Evolutionary conservation across 2,329 filamentous ascomycete species (phyloP), one percentile per base, ranked within the genome.

Genomic region (Sordariomycetes sp.): DNA sequence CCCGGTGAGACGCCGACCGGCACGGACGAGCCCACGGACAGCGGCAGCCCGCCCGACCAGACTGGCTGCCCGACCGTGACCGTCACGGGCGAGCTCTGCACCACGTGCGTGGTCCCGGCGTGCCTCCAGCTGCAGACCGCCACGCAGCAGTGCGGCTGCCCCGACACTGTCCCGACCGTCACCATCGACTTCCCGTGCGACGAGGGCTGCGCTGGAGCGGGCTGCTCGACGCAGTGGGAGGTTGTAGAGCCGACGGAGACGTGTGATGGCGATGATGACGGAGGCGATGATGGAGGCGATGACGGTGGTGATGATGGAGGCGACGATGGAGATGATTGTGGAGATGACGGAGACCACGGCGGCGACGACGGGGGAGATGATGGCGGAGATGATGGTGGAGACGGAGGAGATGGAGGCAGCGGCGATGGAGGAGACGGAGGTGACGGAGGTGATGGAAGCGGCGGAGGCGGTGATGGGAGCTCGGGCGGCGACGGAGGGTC

Each of bases 21-120:
- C 43, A 22, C 43, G 16, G 46, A 50, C 25, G 40, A 34, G 12
- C 55, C 55, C 14, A 46, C 54, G 35, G 35, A 50, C 18, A 43
- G 37, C 37, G 37, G 37, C 37, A n/a, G 20, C 18, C 51, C 37
- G 12, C 57, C 57, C 28, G 25, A 34, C 8, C 50, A 54, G 52
- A 58, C 57, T 7, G 57, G 57, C 6, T 73, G 71, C 51, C 71
- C 71, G 40, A 72, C 70, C 24, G 64, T 71, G 16, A 71, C 68
- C 12, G 61, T 64, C 35, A 71, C 69, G 0, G 62, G 63, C 14
- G 61, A 67, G 20, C 58, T 69, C 50, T 74, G 71, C 63, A 62
- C 64, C 20, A 71, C 69, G 5, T 74, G 71, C 60, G 14, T 63
- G 7, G 58, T 67, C n/a, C 62, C 61, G 12, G 62, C 62, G 3